phyloP scores from a whole-genome alignment of 352 stramenopile species.

The Globisporangium apiculatum region DNA sequence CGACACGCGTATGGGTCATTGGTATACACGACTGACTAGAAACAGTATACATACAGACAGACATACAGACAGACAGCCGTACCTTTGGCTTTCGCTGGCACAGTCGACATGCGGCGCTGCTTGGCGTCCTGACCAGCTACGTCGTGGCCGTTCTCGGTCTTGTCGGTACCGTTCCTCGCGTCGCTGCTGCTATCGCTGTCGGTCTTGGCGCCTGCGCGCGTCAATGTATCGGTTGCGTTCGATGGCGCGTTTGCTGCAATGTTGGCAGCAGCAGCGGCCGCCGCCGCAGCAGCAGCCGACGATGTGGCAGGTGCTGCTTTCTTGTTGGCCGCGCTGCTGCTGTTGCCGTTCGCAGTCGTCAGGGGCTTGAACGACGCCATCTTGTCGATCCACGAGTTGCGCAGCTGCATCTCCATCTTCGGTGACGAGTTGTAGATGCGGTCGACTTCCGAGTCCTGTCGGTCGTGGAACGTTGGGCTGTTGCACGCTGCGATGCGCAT shows the following conservation, averaged over 20 bases:
- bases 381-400: constrained; percentile 87
- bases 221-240: constrained; percentile 7
- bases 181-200: not conserved
- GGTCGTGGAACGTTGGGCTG: constrained; percentile 86
- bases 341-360: constrained; percentile 15
- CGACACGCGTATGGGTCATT: no score
- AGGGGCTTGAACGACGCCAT: constrained; percentile 72
- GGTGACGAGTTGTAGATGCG: constrained; percentile 87
- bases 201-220: constrained; percentile 13
- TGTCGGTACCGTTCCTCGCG: not conserved
- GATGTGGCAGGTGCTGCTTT: constrained; percentile 6
- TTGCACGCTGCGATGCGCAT: constrained; percentile 77
- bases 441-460: constrained; percentile 86
- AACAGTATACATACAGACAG: no score
- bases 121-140: constrained; percentile 5
- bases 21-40: no score
- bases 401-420: constrained; percentile 82
- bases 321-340: constrained; percentile 34
- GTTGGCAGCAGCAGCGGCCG: not conserved
- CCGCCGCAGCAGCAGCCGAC: not conserved
- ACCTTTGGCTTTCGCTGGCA: constrained; percentile 13
- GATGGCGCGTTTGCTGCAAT: not conserved
- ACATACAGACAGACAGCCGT: not conserved
- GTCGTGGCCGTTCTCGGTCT: constrained; percentile 6
- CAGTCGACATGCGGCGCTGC: constrained; percentile 7